phyloP scores from a whole-genome alignment of 1,284 basidiomycete genomes.

The Cutaneotrichosporon cutaneum region DNA sequence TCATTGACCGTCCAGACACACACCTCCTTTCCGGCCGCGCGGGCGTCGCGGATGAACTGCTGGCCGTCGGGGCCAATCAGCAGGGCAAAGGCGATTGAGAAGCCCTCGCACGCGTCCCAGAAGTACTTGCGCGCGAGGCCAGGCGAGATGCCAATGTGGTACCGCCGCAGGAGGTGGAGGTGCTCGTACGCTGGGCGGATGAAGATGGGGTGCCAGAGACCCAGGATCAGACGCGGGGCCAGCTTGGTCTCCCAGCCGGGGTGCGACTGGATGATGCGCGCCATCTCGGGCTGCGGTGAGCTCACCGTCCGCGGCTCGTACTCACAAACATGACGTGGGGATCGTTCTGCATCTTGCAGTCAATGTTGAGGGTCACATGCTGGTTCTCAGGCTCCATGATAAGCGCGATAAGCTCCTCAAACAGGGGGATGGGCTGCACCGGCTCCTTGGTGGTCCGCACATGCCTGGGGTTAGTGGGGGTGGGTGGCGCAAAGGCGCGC shows the following conservation, averaged over 20 bases:
- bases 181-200: constrained; percentile 70
- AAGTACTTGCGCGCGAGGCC: constrained; percentile 79
- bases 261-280: constrained; percentile 68
- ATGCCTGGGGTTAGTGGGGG: constrained; percentile 51
- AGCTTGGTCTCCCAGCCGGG: constrained; percentile 74
- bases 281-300: constrained; percentile 64
- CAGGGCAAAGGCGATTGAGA: constrained; percentile 78
- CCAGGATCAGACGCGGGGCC: constrained; percentile 84
- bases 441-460: constrained; percentile 82
- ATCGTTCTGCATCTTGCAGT: constrained; percentile 92
- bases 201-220: constrained; percentile 88
- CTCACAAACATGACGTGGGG: constrained; percentile 75
- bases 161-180: constrained; percentile 72
- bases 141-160: constrained; percentile 77
- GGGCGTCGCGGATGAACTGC: constrained; percentile 77
- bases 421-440: constrained; percentile 81
- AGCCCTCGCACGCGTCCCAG: constrained; percentile 85
- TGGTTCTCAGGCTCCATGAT: constrained; percentile 65
- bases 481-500: background rate
- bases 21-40: constrained; percentile 75
- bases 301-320: constrained; percentile 10
- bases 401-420: constrained; percentile 74
- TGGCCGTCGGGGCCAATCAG: constrained; percentile 65
- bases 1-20: constrained; percentile 98
- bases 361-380: constrained; percentile 84